These are phyloP conservation scores for Pseudogymnoascus verrucosus DNA, from an alignment of 2,329 filamentous ascomycete species.

Conservation along the genomic window DNA sequence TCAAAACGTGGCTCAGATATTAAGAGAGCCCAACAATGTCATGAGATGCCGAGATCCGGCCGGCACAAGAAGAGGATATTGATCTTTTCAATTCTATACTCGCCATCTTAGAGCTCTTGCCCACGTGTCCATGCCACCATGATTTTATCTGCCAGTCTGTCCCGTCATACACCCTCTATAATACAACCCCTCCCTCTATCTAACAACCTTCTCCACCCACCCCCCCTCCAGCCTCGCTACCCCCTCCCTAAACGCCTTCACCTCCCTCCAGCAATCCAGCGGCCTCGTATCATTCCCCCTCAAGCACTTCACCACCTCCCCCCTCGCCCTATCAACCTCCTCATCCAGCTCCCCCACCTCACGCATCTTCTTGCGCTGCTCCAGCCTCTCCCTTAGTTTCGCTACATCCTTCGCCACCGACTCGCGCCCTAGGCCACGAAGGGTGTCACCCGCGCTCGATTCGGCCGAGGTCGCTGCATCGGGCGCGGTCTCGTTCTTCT, in stretches of 20 bases:
- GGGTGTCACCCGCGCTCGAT: slow-evolving; percentile 24
- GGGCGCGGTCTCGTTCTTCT: slow-evolving; percentile 12
- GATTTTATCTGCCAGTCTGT: neutral
- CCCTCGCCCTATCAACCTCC: slow-evolving; percentile 64
- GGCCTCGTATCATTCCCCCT: slow-evolving; percentile 77
- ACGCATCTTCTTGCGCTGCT: slow-evolving; percentile 56
- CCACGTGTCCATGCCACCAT: neutral
- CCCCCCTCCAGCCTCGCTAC: slow-evolving; percentile 76
- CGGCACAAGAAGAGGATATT: neutral
- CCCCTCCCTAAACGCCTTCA: slow-evolving; percentile 82
- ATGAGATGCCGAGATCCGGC: neutral
- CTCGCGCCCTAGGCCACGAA: slow-evolving; percentile 32
- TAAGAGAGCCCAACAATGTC: neutral
- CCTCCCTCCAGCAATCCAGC: slow-evolving; percentile 90
- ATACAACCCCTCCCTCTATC: slow-evolving; percentile 14
- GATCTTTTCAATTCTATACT: slow-evolving; percentile 8
- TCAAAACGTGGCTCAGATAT: neutral
- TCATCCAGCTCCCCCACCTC: slow-evolving; percentile 63
- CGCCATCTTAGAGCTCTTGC: neutral
- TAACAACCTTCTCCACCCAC: slow-evolving; percentile 78
- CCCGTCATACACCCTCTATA: neutral
- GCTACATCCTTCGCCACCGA: slow-evolving; percentile 53
- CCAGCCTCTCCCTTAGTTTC: slow-evolving; percentile 49
- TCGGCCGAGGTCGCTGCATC: slow-evolving; percentile 14
- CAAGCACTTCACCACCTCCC: slow-evolving; percentile 72